Evolutionary conservation across 495 filamentous ascomycete genomes (phyloP).

Genomic region (Aspergillus cristatus): DNA sequence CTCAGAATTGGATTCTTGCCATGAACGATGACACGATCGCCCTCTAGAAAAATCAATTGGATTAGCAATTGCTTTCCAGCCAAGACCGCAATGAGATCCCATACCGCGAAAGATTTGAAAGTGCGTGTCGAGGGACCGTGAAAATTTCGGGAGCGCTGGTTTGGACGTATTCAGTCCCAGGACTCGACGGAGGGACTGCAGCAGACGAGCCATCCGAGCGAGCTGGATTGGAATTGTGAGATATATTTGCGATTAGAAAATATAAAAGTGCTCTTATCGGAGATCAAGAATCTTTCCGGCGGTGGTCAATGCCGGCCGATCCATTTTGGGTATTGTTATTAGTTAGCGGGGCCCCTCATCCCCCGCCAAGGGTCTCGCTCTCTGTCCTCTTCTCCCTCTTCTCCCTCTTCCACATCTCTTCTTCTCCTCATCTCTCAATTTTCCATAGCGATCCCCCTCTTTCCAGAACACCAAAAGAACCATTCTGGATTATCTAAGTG

Average conservation of each 20-base stretch:
- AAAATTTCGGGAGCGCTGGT: constrained; percentile 6
- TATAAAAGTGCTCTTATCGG: too few species aligned
- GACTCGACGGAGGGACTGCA: constrained; percentile 27
- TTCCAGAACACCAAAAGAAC: too few species aligned
- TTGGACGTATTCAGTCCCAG: constrained; percentile 17
- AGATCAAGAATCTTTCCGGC: too few species aligned
- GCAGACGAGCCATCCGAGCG: constrained; percentile 30
- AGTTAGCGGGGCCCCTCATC: too few species aligned
- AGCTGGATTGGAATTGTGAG: not conserved
- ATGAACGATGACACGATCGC: constrained; percentile 49
- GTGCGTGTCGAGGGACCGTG: constrained; percentile 30
- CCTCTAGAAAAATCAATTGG: constrained; percentile 28
- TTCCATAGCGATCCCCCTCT: too few species aligned
- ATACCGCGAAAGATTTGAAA: constrained; percentile 34
- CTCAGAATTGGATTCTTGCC: constrained; percentile 41
- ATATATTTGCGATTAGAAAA: not conserved
- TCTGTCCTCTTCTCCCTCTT: constrained; percentile 1
- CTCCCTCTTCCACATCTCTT: not conserved
- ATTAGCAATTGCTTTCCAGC: constrained; percentile 7
- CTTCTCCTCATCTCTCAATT: too few species aligned
- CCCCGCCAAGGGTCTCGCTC: too few species aligned
- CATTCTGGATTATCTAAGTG: too few species aligned
- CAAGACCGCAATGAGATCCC: too few species aligned
- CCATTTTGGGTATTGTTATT: too few species aligned
- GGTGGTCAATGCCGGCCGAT: too few species aligned